Conservation (phyloP, 306 rosid species). For the Sicyos edulis region DNA sequence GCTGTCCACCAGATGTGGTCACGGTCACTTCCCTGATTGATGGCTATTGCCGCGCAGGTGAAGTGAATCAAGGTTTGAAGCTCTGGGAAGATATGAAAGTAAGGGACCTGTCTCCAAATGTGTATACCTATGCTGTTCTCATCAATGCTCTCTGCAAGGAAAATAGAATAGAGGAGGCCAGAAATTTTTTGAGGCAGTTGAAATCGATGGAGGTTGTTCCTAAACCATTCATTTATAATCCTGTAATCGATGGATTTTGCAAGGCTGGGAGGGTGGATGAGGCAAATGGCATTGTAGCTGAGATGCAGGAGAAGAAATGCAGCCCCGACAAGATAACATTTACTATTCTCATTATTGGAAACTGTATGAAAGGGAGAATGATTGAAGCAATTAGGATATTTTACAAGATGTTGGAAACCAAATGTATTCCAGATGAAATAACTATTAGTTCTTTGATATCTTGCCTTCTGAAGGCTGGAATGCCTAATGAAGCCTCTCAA, state of each 20-base stretch:
- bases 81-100: slow-evolving; percentile 67
- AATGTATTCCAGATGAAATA: slow-evolving; percentile 61
- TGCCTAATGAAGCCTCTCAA: slow-evolving; percentile 61
- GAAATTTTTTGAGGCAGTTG: slow-evolving; percentile 44
- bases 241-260: slow-evolving; percentile 76
- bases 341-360: slow-evolving; percentile 80
- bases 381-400: slow-evolving; percentile 61
- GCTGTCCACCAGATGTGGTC: slow-evolving; percentile 57
- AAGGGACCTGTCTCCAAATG: slow-evolving; percentile 41
- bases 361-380: slow-evolving; percentile 84
- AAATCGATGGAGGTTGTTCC: slow-evolving; percentile 42
- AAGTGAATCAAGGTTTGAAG: slow-evolving; percentile 47
- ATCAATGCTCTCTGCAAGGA: slow-evolving; percentile 61
- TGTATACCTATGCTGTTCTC: slow-evolving; percentile 67
- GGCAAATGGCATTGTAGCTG: slow-evolving; percentile 59
- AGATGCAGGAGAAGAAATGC: slow-evolving; percentile 68
- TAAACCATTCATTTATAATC: slow-evolving; percentile 61
- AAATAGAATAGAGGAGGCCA: slow-evolving; percentile 67
- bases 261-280: slow-evolving; percentile 79
- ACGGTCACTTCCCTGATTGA: slow-evolving; percentile 66
- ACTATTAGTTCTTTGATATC: slow-evolving; percentile 57
- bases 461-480: slow-evolving; percentile 78
- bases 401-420: slow-evolving; percentile 59
- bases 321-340: slow-evolving; percentile 67
- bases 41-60: slow-evolving; percentile 60